phyloP scores from a whole-genome alignment of 2,329 filamentous ascomycete species.

The Chaetomium strumarium region DNA sequence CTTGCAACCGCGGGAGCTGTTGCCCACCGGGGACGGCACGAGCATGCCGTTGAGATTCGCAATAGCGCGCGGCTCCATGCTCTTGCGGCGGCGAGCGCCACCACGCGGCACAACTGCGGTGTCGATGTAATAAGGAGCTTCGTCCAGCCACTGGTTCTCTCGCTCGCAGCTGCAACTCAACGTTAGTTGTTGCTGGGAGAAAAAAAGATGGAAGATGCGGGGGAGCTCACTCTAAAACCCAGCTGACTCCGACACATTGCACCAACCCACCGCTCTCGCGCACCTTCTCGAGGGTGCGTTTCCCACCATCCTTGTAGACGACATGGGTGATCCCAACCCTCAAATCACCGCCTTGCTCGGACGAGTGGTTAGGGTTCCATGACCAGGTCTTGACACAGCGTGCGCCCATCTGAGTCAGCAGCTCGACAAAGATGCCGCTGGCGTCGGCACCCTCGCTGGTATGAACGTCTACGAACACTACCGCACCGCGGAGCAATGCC shows the following conservation, averaged over 20 bases:
- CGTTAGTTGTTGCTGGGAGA: conserved; percentile 28
- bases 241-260: conserved; percentile 79
- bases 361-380: conserved; percentile 54
- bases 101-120: conserved; percentile 62
- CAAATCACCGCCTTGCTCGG: conserved; percentile 30
- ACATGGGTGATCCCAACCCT: conserved; percentile 80
- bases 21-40: conserved; percentile 38
- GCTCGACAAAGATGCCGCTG: conserved; percentile 72
- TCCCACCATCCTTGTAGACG: conserved; percentile 81
- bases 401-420: conserved; percentile 76
- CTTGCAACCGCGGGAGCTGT: conserved; percentile 32
- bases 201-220: background rate
- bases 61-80: conserved; percentile 70
- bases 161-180: conserved; percentile 59
- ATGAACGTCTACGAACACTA: conserved; percentile 79
- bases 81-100: conserved; percentile 67
- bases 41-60: conserved; percentile 63
- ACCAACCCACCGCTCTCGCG: conserved; percentile 66
- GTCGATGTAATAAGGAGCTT: conserved; percentile 64
- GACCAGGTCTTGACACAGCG: conserved; percentile 70
- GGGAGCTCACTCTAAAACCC: conserved; percentile 74
- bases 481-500: conserved; percentile 58
- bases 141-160: conserved; percentile 70
- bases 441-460: conserved; percentile 77
- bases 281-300: conserved; percentile 75